Evolutionary conservation across 2,329 filamentous ascomycete species (phyloP), one percentile per base, ranked within the genome.

Genomic region (Sarocladium kiliense): DNA sequence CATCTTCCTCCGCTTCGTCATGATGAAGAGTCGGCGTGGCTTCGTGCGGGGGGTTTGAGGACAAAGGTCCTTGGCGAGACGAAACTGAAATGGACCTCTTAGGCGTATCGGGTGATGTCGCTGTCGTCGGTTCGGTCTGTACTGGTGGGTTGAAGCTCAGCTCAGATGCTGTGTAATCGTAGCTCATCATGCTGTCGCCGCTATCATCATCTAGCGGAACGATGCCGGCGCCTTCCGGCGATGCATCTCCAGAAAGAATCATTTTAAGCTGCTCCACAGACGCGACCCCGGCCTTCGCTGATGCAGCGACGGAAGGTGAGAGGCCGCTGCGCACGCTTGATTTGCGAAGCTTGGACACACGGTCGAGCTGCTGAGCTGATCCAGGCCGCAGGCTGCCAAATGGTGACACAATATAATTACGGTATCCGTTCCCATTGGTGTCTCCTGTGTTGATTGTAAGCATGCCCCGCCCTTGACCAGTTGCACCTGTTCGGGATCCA

Each of bases 161-260:
- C 63, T 89, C 86, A 6, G 85, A 88, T n/a, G 81, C 76, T 44
- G 81, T 80, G 60, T 82, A 78, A 56, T 89, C 86, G 59, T 85
- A 87, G 71, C 85, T 88, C 59, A 87, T 79, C 75, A 90, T 81
- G 67, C 85, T 89, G 54, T 90, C 87, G 63, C 77, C 84, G 54
- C 76, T 79, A 57, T 80, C 81, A 53, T 79, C 76, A 19, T 76
- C 74, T n/a, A 67, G 66, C 27, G 69, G 72, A 3, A 60, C 60
- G 3, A 64, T 59, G 10, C 69, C 67, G 2, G 71, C 71, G 25
- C 69, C 71, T 41, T 73, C 74, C 10, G 71, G 66, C 3, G 69
- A 65, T 11, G 63, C 61, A 41, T 80, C 77, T 32, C 82, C 83
- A 0, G 77, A 77, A 16, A 87, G 69, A 18, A 84, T 79, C 66